Base-by-base conservation (phyloP, 176 grass and related monocot genomes). In the Triticum dicoccoides region DNA sequence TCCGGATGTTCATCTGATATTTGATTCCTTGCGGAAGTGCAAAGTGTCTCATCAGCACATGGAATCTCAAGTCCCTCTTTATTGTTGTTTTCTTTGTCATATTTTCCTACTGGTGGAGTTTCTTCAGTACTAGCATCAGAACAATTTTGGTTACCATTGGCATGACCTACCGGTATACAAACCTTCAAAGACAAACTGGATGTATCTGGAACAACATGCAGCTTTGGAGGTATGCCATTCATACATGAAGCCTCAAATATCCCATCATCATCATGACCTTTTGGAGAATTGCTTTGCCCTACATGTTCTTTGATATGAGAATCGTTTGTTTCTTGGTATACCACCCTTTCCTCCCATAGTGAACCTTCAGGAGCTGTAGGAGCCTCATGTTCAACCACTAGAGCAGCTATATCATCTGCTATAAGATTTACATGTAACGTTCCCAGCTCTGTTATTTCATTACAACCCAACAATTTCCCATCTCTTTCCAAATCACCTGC, bases 1-100 rank as follows among this genome's bases (percentile, higher is more conserved):
- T 76, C 79, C 74, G 34, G 76, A 74, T 32, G 59, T 69, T 83
- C 86, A 20, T 65, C 14, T 20, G 68, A 82, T 78, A 85, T 66
- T 71, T 80, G 47, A 91, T 17, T 83, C 61, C 10, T 74, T 45
- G 9, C 12, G 72, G 74, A 88, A 65, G 45, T 71, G 69, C 73
- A 56, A 3, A 25, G 20, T 24, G 72, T 88, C 3, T 79, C 90
- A 90, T 84, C 51, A 30, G 7, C 62, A 75, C 34, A 82, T 71
- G 56, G 86, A 82, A 80, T 63, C 23, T 87, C 69, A 73, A 73
- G 69, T 72, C 12, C 84, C 69, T 91, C 89, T 81, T 80, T 61
- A 65, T 23, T 80, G 84, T 63, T 72, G 47, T 76, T 45, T 41
- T 79, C 59, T 61, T 87, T 82, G 21, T 87, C 85, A 72, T 35